phyloP scores from a whole-genome alignment of 768 basidiomycete genomes.

The Suillus lakei region DNA sequence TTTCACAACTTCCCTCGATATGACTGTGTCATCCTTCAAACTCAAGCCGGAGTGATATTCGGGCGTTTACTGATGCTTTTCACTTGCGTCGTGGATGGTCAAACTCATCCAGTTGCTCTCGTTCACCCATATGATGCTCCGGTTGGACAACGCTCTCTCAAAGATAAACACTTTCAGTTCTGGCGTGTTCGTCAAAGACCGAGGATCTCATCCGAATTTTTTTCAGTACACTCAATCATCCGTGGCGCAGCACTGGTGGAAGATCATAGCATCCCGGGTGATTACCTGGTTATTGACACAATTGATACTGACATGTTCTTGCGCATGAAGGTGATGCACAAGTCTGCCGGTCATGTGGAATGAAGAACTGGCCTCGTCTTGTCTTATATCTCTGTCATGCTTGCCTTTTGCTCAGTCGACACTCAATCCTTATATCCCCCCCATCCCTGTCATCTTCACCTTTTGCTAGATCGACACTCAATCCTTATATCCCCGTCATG shows the following conservation, averaged over 20 bases:
- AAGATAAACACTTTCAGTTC: conserved; percentile 30
- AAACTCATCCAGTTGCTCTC: conserved; percentile 9
- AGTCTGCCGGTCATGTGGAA: not conserved
- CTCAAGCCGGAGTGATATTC: conserved; percentile 17
- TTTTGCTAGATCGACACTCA: too few species aligned
- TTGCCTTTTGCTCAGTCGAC: not conserved
- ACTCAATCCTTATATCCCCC: not conserved
- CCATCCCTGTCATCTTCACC: too few species aligned
- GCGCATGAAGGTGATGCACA: conserved; percentile 8
- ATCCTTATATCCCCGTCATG: not conserved
- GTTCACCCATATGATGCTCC: conserved; percentile 26
- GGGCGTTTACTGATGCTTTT: conserved; percentile 25
- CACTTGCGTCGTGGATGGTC: conserved; percentile 15
- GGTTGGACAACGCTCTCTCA: conserved; percentile 10
- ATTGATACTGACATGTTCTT: conserved; percentile 38
- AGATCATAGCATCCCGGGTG: conserved; percentile 21
- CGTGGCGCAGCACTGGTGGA: conserved; percentile 30
- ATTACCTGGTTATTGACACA: conserved; percentile 33
- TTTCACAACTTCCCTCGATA: conserved; percentile 34
- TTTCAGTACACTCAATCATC: conserved; percentile 34
- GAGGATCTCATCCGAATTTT: conserved; percentile 21
- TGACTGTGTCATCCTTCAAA: conserved; percentile 34
- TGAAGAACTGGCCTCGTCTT: not conserved
- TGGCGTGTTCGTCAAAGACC: conserved; percentile 17
- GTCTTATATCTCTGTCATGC: not conserved